A percentile compares a stretch with the other conserved stretches of the same genome.
Conservation (phyloP, 805 yeast genomes). For the Grigorovia transvaalensis region DNA sequence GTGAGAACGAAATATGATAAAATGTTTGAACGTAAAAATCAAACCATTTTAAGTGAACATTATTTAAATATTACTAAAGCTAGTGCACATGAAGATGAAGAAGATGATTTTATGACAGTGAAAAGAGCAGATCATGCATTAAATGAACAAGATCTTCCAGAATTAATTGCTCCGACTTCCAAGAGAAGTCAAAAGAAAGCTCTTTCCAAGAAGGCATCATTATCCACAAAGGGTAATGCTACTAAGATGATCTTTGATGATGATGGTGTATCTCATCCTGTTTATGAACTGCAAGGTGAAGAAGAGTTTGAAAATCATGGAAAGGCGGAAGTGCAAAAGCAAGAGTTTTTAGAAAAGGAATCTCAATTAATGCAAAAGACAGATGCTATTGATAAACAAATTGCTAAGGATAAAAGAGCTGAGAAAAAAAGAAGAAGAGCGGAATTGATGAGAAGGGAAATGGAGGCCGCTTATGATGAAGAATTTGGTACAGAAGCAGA, state of each 20-base stretch:
- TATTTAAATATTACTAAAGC: constrained; percentile 60
- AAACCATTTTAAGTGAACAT: constrained; percentile 82
- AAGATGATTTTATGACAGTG: constrained; percentile 68
- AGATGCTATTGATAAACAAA: constrained; percentile 67
- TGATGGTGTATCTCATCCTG: constrained; percentile 84
- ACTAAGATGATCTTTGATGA: constrained; percentile 83
- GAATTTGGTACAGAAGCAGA: constrained; percentile 20
- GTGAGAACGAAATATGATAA: constrained; percentile 84
- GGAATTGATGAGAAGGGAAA: constrained; percentile 55
- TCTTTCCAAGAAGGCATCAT: constrained; percentile 67
- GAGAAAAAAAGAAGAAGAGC: constrained; percentile 86
- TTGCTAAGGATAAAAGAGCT: constrained; percentile 65
- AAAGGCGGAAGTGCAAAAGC: constrained; percentile 58
- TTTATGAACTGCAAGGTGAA: constrained; percentile 85
- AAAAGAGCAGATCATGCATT: constrained; percentile 70
- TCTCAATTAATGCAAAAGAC: constrained; percentile 54
- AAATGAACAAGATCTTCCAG: constrained; percentile 54
- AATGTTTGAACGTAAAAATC: constrained; percentile 92
- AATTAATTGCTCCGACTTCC: constrained; percentile 55
- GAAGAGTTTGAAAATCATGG: constrained; percentile 69
- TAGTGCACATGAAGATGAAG: constrained; percentile 37
- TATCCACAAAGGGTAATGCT: constrained; percentile 53
- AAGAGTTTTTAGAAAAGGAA: constrained; percentile 57
- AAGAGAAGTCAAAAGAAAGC: constrained; percentile 81
- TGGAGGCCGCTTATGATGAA: constrained; percentile 29